Conservation (phyloP, 2,329 filamentous ascomycete species). For the Alternaria gaisen region DNA sequence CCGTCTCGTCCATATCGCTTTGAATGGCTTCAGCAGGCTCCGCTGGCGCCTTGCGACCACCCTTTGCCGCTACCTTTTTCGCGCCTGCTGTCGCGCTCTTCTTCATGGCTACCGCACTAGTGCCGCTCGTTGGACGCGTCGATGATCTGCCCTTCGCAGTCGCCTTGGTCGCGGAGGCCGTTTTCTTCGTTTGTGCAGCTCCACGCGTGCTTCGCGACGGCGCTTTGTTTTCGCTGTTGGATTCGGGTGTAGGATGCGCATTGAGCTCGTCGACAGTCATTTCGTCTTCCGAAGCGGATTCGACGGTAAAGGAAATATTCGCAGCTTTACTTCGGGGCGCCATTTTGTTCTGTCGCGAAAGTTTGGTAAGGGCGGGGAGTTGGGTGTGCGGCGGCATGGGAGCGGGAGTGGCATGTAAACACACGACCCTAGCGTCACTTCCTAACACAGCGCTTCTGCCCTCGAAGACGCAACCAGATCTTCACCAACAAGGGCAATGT, state of each 20-base stretch:
- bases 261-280: constrained; percentile 47
- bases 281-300: constrained; percentile 54
- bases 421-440: constrained; percentile 15
- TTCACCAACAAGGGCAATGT: background rate
- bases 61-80: constrained; percentile 47
- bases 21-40: constrained; percentile 52
- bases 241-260: constrained; percentile 51
- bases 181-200: constrained; percentile 35
- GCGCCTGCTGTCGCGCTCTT: constrained; percentile 47
- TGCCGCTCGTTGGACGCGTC: constrained; percentile 50
- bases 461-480: background rate
- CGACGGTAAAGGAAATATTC: constrained; percentile 51
- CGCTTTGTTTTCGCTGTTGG: constrained; percentile 52
- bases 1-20: constrained; percentile 58
- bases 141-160: constrained; percentile 48
- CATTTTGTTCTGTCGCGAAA: constrained; percentile 29
- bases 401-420: constrained; percentile 14
- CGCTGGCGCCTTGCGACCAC: constrained; percentile 52
- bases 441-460: background rate
- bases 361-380: background rate
- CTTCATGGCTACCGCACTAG: constrained; percentile 47
- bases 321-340: constrained; percentile 42
- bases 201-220: constrained; percentile 47
- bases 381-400: constrained; percentile 14
- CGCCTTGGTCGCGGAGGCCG: constrained; percentile 39